Percentiles rank a stretch among this genome's conserved stretches.
Conservation (phyloP, 2,329 filamentous ascomycete species). For the Tothia fuscella region DNA sequence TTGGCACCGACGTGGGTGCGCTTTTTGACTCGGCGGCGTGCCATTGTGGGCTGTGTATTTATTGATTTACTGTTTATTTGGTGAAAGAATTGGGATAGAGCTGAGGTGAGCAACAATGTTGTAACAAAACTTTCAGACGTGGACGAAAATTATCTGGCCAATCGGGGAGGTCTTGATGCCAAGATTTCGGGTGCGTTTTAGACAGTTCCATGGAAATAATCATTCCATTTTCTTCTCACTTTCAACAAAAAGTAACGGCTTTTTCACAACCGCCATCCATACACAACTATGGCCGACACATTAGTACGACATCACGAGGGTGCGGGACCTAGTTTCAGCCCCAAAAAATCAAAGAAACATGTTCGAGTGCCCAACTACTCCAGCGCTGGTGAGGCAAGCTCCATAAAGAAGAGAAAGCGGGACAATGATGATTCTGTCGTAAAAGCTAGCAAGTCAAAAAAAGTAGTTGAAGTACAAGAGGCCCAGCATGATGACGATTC, state of each 20-base stretch:
- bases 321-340: too few species aligned
- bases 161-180: conserved; percentile 5
- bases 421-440: conserved; percentile 15
- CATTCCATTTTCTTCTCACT: background rate
- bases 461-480: conserved; percentile 1
- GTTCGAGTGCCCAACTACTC: too few species aligned
- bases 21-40: conserved; percentile 72
- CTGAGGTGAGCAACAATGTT: background rate
- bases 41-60: conserved; percentile 44
- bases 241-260: too few species aligned
- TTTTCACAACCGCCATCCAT: too few species aligned
- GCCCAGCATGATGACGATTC: background rate
- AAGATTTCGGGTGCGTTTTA: conserved; percentile 7
- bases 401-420: conserved; percentile 23
- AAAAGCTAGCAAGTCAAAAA: too few species aligned
- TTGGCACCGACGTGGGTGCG: conserved; percentile 66
- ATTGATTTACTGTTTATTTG: background rate
- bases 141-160: background rate
- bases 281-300: too few species aligned
- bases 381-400: too few species aligned
- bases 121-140: background rate
- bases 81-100: background rate
- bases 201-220: background rate
- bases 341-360: too few species aligned
- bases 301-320: too few species aligned